Conservation (phyloP, 176 grass and related monocot genomes). For the Hyparrhenia diplandra region DNA sequence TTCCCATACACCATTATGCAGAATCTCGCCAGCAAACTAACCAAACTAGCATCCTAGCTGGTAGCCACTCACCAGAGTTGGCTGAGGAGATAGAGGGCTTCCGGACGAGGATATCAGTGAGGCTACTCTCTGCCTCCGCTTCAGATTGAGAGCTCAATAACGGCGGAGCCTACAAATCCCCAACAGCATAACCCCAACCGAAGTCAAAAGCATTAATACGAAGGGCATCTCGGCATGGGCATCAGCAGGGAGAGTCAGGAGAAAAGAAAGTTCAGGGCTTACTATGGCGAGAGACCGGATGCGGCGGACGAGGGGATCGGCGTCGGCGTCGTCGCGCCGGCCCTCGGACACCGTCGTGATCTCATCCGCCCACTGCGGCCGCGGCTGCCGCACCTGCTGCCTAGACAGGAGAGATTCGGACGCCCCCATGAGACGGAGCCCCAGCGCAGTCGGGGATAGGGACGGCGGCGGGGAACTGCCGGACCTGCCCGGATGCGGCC, state of each 20-base stretch:
- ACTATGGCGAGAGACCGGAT: conserved; percentile 54
- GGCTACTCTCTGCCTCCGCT: conserved; percentile 53
- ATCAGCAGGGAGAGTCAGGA: not conserved
- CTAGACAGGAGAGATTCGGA: conserved; percentile 45
- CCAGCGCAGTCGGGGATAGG: not conserved
- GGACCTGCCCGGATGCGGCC: not conserved
- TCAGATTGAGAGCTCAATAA: conserved; percentile 40
- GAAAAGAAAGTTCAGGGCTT: not conserved
- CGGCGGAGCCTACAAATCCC: conserved; percentile 49
- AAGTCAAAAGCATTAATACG: not conserved
- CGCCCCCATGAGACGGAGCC: conserved; percentile 37
- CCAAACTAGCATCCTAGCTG: not conserved
- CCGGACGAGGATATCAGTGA: conserved; percentile 64
- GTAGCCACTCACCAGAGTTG: conserved; percentile 13
- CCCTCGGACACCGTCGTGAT: conserved; percentile 68
- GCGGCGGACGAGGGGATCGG: conserved; percentile 48
- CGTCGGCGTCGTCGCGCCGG: conserved; percentile 22
- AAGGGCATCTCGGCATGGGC: not conserved
- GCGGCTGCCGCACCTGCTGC: conserved; percentile 21
- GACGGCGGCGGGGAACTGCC: not conserved
- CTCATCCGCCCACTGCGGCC: conserved; percentile 54
- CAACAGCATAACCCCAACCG: not conserved
- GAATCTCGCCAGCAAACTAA: not conserved
- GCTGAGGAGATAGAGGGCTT: conserved; percentile 49
- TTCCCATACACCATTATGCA: not conserved